Percentiles rank a stretch among this genome's conserved stretches.
phyloP scores from a whole-genome alignment of 108 stramenopile genomes.

The Aurantiochytrium sp. region DNA sequence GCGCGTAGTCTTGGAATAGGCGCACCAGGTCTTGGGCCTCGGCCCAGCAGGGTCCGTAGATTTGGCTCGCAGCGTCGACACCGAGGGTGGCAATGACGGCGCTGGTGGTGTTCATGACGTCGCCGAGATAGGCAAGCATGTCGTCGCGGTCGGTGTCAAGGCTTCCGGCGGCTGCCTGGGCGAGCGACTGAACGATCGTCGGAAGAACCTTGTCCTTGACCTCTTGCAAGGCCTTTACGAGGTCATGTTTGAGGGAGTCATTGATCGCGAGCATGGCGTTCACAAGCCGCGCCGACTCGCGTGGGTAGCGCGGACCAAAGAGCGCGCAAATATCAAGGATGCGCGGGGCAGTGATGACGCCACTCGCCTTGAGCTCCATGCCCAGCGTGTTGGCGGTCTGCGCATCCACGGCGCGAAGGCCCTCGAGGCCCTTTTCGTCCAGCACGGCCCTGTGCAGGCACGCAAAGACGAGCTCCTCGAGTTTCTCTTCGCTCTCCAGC shows the following conservation, averaged over 20 bases:
- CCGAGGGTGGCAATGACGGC: neutral
- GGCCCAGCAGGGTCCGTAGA: neutral
- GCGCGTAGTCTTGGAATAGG: neutral
- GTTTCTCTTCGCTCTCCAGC: neutral
- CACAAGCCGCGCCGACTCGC: neutral
- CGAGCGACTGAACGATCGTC: neutral
- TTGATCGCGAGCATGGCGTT: neutral
- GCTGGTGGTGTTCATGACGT: neutral
- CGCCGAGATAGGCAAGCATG: neutral
- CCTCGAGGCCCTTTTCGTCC: neutral
- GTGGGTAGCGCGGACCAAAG: neutral
- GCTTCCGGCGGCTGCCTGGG: neutral
- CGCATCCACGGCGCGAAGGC: neutral
- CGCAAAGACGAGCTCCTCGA: neutral
- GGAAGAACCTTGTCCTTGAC: neutral
- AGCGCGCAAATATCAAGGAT: constrained; percentile 21
- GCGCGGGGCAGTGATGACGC: neutral
- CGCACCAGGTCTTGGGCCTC: neutral
- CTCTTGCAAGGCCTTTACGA: neutral
- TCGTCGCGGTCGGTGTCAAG: neutral
- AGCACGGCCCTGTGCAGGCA: neutral
- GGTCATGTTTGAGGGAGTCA: neutral
- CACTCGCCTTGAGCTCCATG: neutral
- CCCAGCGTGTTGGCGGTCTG: neutral
- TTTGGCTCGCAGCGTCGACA: neutral